phyloP scores from a whole-genome alignment of 192 early-diverging fungal species.

The Backusella psychrophila region DNA sequence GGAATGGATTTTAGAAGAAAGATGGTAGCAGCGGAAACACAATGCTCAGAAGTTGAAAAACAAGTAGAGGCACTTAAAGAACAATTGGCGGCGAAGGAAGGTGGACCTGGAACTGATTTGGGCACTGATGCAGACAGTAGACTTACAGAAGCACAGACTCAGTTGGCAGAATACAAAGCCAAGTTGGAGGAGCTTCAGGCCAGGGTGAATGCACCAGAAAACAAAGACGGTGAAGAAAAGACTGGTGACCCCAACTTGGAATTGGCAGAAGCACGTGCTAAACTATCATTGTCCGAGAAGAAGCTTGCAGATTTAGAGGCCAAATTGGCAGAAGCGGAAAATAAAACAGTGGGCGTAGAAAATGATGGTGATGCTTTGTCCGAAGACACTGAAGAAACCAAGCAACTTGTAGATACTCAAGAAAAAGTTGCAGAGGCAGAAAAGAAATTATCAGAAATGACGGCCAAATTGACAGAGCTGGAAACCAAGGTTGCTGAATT shows the following conservation, averaged over 20 bases:
- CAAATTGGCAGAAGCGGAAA: neutral
- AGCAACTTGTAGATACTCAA: neutral
- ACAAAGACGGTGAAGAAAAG: neutral
- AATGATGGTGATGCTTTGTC: neutral
- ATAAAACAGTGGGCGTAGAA: neutral
- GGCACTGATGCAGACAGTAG: neutral
- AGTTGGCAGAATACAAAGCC: neutral
- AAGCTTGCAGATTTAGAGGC: neutral
- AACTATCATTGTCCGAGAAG: neutral
- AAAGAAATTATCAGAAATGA: neutral
- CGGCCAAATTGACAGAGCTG: neutral
- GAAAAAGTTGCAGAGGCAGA: neutral
- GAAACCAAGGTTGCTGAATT: neutral
- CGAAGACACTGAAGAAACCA: neutral
- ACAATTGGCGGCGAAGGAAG: neutral
- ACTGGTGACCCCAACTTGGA: neutral
- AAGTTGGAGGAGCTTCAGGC: neutral
- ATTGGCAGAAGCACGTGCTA: neutral
- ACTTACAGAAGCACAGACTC: neutral
- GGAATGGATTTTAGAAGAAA: neutral
- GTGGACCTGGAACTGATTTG: neutral
- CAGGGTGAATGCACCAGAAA: neutral
- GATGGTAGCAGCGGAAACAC: neutral
- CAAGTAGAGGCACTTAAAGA: neutral
- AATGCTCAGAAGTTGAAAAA: neutral